phyloP scores from a whole-genome alignment of 2,329 filamentous ascomycete species.

The Diaporthe sp. region DNA sequence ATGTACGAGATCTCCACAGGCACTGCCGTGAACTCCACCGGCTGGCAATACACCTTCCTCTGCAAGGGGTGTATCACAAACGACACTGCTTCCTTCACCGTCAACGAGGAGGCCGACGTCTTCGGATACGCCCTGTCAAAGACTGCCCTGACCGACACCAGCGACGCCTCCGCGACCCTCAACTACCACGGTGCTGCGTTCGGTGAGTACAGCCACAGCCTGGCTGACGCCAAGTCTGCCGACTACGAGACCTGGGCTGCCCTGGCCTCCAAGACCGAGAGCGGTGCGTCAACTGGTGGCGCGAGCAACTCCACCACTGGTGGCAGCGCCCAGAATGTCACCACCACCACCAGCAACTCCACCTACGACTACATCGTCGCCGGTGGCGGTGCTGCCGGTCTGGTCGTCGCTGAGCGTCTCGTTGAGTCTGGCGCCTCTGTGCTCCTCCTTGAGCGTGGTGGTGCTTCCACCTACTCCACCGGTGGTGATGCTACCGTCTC shows the following conservation, averaged over 20 bases:
- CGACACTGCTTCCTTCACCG: slow-evolving; percentile 47
- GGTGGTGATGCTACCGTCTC: slow-evolving; percentile 49
- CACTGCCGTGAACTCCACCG: slow-evolving; percentile 61
- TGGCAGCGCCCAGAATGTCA: slow-evolving; percentile 42
- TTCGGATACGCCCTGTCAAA: slow-evolving; percentile 57
- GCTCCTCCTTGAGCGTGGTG: slow-evolving; percentile 55
- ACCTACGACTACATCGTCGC: slow-evolving; percentile 58
- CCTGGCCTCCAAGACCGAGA: slow-evolving; percentile 42
- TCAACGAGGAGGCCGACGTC: slow-evolving; percentile 44
- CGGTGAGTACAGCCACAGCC: slow-evolving; percentile 52
- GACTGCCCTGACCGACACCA: slow-evolving; percentile 51
- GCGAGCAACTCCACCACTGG: slow-evolving; percentile 28
- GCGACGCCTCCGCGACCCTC: slow-evolving; percentile 33
- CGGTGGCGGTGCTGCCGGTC: slow-evolving; percentile 54
- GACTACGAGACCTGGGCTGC: slow-evolving; percentile 48
- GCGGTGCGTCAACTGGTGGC: neutral
- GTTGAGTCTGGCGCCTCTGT: slow-evolving; percentile 54
- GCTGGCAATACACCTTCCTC: slow-evolving; percentile 63
- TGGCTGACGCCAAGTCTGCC: slow-evolving; percentile 51
- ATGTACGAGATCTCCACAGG: slow-evolving; percentile 58
- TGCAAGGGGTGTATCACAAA: slow-evolving; percentile 56
- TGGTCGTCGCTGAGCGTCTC: slow-evolving; percentile 53
- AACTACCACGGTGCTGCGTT: slow-evolving; percentile 55
- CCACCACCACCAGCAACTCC: slow-evolving; percentile 48
- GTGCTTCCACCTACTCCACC: slow-evolving; percentile 49